Evolutionary conservation across 805 yeast genomes (phyloP).

Genomic region (Teunomyces tritomae): DNA sequence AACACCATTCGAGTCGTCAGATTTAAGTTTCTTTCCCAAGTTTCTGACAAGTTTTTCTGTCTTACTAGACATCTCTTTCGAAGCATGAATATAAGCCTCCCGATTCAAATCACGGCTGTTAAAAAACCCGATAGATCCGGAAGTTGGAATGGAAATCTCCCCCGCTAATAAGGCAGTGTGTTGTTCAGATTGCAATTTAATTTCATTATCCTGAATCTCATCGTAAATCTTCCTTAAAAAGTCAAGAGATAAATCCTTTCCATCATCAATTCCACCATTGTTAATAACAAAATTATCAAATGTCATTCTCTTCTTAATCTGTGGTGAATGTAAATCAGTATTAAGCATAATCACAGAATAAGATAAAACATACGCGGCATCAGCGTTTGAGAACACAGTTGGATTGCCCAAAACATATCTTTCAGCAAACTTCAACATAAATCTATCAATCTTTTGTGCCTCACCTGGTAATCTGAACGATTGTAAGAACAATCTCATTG

Average conservation of each 20-base stretch:
- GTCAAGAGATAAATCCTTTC: conserved; percentile 75
- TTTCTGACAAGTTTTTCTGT: conserved; percentile 80
- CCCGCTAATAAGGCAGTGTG: conserved; percentile 84
- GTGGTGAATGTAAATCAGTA: conserved; percentile 90
- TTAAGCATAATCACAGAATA: conserved; percentile 91
- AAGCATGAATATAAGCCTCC: conserved; percentile 90
- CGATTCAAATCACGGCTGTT: conserved; percentile 66
- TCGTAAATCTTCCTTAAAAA: conserved; percentile 65
- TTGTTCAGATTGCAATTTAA: conserved; percentile 88
- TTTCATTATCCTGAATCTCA: conserved; percentile 82
- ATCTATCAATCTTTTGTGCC: conserved; percentile 95
- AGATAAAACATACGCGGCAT: conserved; percentile 87
- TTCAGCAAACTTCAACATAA: conserved; percentile 95
- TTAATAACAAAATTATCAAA: conserved; percentile 81
- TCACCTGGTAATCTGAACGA: conserved; percentile 95
- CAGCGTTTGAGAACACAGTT: conserved; percentile 83
- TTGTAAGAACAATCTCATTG: conserved; percentile 81
- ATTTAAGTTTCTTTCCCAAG: conserved; percentile 49
- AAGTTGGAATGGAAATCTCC: conserved; percentile 35
- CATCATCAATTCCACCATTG: conserved; percentile 91
- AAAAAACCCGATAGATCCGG: conserved; percentile 52
- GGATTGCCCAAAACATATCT: conserved; percentile 88
- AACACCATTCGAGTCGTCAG: conserved; percentile 38
- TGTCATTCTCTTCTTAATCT: conserved; percentile 84
- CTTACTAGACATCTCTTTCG: conserved; percentile 85